Conservation (phyloP, 148 eudicot genomes). For the Mesembryanthemum crystallinum region DNA sequence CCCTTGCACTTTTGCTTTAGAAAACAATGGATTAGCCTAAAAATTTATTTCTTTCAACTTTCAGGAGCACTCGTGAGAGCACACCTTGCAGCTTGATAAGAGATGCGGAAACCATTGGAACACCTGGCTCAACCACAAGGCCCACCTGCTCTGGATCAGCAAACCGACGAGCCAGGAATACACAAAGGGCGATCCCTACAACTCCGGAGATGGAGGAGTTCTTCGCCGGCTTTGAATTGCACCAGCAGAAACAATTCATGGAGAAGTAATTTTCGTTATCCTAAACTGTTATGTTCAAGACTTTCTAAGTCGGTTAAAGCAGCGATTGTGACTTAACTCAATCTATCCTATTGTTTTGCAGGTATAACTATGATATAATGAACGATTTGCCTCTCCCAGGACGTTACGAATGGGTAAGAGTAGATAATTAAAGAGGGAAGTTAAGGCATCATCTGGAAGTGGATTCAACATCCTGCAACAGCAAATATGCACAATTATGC, state of each 20-base stretch:
- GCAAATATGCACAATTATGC: conserved; percentile 28
- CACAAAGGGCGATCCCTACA: conserved; percentile 48
- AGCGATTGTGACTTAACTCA: too few relatives aligned
- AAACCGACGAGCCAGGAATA: conserved; percentile 35
- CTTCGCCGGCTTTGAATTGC: conserved; percentile 56
- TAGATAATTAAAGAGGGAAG: conserved; percentile 33
- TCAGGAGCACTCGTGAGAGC: conserved; percentile 87
- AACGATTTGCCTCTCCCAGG: conserved; percentile 78
- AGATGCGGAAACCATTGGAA: conserved; percentile 40
- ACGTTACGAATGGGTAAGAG: conserved; percentile 75
- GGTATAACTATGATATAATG: conserved; percentile 80
- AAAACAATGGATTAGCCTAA: background rate
- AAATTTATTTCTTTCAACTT: background rate
- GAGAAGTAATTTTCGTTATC: conserved; percentile 52
- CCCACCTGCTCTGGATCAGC: conserved; percentile 36
- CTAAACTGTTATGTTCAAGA: background rate
- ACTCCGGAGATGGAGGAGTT: conserved; percentile 72
- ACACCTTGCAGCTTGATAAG: conserved; percentile 79
- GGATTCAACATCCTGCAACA: conserved; percentile 19
- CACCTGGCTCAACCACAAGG: conserved; percentile 68
- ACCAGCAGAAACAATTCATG: conserved; percentile 57
- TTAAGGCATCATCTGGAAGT: conserved; percentile 21
- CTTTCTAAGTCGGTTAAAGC: background rate
- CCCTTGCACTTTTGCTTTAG: too few relatives aligned
- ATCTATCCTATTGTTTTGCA: conserved; percentile 26